These are phyloP conservation scores for Trifolium dubium DNA, from an alignment of 306 rosid genomes.

Conservation along the genomic window DNA sequence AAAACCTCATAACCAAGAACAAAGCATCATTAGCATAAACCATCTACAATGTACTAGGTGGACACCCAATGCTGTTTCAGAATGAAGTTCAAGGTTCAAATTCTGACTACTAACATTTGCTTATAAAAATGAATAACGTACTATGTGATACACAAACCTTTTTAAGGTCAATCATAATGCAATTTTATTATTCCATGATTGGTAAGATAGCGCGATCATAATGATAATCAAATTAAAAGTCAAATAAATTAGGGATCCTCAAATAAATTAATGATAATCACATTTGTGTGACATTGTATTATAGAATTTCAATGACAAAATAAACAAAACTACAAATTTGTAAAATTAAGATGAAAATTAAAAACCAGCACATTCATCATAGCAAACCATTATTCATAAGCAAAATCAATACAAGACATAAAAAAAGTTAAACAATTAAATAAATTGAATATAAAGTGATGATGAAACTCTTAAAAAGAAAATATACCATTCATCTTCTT, in stretches of 20 bases:
- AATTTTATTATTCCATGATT: slow-evolving; percentile 26
- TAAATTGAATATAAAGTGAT: too few relatives aligned
- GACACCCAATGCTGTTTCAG: background rate
- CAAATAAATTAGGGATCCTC: slow-evolving; percentile 62
- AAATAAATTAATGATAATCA: too few relatives aligned
- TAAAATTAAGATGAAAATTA: slow-evolving; percentile 32
- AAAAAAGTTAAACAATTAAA: background rate
- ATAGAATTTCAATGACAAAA: slow-evolving; percentile 44
- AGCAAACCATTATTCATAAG: background rate
- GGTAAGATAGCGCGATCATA: slow-evolving; percentile 38
- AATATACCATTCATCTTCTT: slow-evolving; percentile 68
- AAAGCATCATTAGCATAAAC: slow-evolving; percentile 18
- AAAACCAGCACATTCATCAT: slow-evolving; percentile 38
- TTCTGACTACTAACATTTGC: background rate
- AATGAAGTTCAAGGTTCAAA: background rate
- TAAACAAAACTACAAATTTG: slow-evolving; percentile 29
- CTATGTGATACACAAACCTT: slow-evolving; percentile 6
- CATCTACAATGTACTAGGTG: slow-evolving; percentile 25
- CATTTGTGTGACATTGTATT: slow-evolving; percentile 31
- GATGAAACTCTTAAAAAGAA: too few relatives aligned
- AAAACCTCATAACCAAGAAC: slow-evolving; percentile 36
- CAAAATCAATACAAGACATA: background rate
- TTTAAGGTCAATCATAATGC: slow-evolving; percentile 33
- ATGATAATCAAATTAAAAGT: slow-evolving; percentile 33
- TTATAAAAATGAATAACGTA: background rate